Conservation (phyloP, 2,329 filamentous ascomycete genomes). For the Pezicula rhizophila region DNA sequence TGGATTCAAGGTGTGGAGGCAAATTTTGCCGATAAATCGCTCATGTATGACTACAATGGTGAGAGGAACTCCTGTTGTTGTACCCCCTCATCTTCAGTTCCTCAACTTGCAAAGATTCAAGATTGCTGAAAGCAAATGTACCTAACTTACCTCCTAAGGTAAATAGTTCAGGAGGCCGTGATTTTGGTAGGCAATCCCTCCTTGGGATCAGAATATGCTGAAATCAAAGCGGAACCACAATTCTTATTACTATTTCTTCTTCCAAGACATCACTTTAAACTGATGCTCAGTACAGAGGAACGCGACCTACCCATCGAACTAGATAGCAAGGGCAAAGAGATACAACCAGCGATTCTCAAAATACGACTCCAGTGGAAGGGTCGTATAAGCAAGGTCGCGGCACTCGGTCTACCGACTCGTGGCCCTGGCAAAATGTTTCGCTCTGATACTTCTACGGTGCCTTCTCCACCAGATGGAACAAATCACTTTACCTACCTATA, state of each 20-base stretch:
- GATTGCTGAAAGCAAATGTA: no score
- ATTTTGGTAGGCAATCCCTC: no score
- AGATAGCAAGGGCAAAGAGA: slow-evolving; percentile 13
- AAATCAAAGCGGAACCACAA: no score
- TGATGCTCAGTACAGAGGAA: slow-evolving; percentile 5
- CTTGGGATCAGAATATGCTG: no score
- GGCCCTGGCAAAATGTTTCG: slow-evolving; percentile 19
- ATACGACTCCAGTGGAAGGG: slow-evolving; percentile 13
- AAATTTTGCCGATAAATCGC: slow-evolving; percentile 11
- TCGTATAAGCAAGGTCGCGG: slow-evolving; percentile 7
- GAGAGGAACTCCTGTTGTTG: neutral
- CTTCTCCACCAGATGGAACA: neutral
- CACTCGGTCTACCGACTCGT: slow-evolving; percentile 3
- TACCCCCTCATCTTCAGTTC: no score
- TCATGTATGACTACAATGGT: slow-evolving; percentile 16
- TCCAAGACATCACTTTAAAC: neutral
- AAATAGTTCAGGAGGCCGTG: no score
- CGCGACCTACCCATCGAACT: slow-evolving; percentile 6
- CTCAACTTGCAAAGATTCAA: no score
- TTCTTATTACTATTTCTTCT: neutral
- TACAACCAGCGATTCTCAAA: slow-evolving; percentile 6
- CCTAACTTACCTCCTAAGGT: no score
- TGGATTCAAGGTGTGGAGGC: slow-evolving; percentile 14
- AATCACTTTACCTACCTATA: no score
- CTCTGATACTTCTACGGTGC: slow-evolving; percentile 3